Evolutionary conservation across 768 basidiomycete species (phyloP), one percentile per base, ranked within the genome.

Genomic region (Xerocomellus chrysenteron): DNA sequence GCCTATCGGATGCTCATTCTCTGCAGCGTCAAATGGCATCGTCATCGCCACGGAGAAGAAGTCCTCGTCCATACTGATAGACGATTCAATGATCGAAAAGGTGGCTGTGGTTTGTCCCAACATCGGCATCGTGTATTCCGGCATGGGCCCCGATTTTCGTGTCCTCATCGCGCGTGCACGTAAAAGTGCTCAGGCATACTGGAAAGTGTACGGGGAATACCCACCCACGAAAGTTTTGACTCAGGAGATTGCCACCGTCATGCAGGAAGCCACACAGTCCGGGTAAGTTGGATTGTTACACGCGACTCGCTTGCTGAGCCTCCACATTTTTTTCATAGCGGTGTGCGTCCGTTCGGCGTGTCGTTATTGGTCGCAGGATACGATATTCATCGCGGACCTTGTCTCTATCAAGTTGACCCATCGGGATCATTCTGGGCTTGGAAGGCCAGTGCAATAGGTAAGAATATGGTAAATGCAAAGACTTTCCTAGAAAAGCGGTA

Each of bases 41-140:
- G 97, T 99, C 61, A 93, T 99, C 65, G 96, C 97, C 40, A 98
- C 97, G 7, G 97, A 98, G 79, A 99, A 99, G 87, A 98, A 98
- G 79, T 85, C 94, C 12, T 93, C 96, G 19, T 99, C 97, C 12
- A 88, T 98, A 68, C 83, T 99, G 65, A 92, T 99, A 61, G 97
- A 99, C 78, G 93, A 98, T 74, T 92, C 92, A 32, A 92, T 96
- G 81, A 84, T 99, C 65, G 97, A 99, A 74, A 98, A 97, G 76
- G 94, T 97, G 59, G 92, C 94, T 2, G 82, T 96, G 50, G 88
- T 99, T 61, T 98, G 96, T 74, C 97, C 97, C 36, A 98, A 98
- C 75, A 98, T 99, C 66, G 97, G 97, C 50, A 92, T 99, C 63
- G 97, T 99, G 46, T 99, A 99, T 78, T 96, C 94, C 35, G 97